phyloP scores from a whole-genome alignment of 257 asterid species.

The Solanum microdontum region DNA sequence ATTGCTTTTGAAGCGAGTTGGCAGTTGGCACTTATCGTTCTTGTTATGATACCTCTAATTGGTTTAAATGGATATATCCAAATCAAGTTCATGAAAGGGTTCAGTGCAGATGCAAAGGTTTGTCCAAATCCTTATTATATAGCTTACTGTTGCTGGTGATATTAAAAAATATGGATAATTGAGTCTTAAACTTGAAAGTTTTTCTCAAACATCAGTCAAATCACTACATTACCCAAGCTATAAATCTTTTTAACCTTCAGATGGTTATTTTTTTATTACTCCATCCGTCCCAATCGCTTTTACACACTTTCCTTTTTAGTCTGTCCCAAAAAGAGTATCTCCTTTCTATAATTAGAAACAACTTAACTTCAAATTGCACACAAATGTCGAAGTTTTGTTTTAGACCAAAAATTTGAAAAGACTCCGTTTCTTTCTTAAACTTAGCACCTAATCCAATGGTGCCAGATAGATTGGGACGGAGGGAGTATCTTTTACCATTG shows the following conservation, averaged over 20 bases:
- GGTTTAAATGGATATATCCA: slow-evolving; percentile 59
- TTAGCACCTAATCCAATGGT: background rate
- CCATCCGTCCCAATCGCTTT: background rate
- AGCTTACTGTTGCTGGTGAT: background rate
- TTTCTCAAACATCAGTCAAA: background rate
- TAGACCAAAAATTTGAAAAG: background rate
- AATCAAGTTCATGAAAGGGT: slow-evolving; percentile 60
- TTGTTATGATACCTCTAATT: slow-evolving; percentile 53
- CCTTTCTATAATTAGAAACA: background rate
- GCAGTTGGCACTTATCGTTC: slow-evolving; percentile 64
- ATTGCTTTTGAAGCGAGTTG: slow-evolving; percentile 64
- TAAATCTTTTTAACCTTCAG: background rate
- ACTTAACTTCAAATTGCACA: background rate
- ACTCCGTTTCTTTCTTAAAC: background rate
- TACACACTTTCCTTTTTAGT: background rate
- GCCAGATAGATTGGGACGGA: background rate
- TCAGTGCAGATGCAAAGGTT: slow-evolving; percentile 77
- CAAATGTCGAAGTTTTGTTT: background rate
- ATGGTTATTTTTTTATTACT: background rate
- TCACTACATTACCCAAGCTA: background rate
- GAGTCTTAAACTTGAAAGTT: background rate
- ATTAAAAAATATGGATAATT: background rate
- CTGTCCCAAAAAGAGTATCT: background rate
- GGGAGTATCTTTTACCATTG: background rate
- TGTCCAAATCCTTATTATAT: background rate